Evolutionary conservation across 495 filamentous ascomycete genomes (phyloP).

Genomic region (Ascodesmis nigricans): DNA sequence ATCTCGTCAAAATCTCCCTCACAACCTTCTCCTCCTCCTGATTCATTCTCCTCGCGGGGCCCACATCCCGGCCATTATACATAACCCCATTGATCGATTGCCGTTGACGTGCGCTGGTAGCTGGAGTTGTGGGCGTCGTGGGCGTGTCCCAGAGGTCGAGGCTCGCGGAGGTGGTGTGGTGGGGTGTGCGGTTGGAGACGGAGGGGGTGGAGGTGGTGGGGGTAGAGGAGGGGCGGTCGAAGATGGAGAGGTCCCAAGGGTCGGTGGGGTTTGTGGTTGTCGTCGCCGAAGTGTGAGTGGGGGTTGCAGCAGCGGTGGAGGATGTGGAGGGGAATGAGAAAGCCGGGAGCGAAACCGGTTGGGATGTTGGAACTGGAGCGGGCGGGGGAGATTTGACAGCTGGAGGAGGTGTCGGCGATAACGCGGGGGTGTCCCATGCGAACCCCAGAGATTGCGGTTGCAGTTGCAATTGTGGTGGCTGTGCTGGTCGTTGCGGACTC

Average conservation of each 20-base stretch:
- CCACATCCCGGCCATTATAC: no score
- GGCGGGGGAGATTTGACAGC: neutral
- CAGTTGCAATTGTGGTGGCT: constrained; percentile 3
- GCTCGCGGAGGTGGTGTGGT: constrained; percentile 4
- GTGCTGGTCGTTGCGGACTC: no score
- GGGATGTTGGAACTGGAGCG: neutral
- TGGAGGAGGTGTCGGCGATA: no score
- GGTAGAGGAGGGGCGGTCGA: constrained; percentile 6
- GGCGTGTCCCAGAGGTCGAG: constrained; percentile 17
- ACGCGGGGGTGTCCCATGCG: no score
- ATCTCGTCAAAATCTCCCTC: constrained; percentile 18
- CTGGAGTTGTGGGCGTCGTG: neutral
- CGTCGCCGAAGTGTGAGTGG: neutral
- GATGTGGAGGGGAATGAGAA: constrained; percentile 2
- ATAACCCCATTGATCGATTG: no score
- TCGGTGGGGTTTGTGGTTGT: constrained; percentile 3
- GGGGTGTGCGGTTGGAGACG: constrained; percentile 1
- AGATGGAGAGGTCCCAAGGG: constrained; percentile 21
- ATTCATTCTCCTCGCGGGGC: constrained; percentile 12
- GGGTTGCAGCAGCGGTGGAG: neutral
- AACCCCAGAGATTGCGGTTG: constrained; percentile 1
- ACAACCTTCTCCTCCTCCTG: constrained; percentile 16
- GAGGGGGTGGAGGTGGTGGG: constrained; percentile 1
- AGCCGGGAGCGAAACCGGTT: no score
- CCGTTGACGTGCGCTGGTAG: no score